phyloP scores from a whole-genome alignment of 345 rosid species.

The Corchorus olitorius region DNA sequence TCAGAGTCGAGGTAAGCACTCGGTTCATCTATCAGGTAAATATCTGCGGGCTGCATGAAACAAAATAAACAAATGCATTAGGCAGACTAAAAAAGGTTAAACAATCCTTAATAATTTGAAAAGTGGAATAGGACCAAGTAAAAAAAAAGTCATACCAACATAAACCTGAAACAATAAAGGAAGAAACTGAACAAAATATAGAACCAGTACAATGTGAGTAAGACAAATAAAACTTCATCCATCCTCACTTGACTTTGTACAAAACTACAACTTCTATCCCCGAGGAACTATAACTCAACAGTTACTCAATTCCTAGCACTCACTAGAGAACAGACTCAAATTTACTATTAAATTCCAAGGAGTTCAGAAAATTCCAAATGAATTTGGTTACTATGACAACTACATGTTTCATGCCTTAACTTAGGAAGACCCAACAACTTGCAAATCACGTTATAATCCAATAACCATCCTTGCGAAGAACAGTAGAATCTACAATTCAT shows the following conservation, averaged over 20 bases:
- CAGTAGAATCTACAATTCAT: no score
- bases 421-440: neutral
- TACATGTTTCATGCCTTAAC: neutral
- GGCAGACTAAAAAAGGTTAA: conserved; percentile 14
- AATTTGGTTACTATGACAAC: neutral
- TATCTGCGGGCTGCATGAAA: conserved; percentile 90
- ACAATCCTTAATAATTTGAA: neutral
- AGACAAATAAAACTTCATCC: neutral
- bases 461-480: no score
- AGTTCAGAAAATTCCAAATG: no score
- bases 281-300: neutral
- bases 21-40: conserved; percentile 96
- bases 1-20: conserved; percentile 99
- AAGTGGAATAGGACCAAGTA: neutral
- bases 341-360: neutral
- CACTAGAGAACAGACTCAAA: neutral
- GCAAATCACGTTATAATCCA: neutral
- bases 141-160: neutral
- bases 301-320: neutral
- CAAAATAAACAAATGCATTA: neutral
- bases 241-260: neutral
- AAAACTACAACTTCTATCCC: neutral
- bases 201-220: neutral
- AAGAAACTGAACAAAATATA: neutral
- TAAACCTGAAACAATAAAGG: neutral